Conservation (phyloP, 1,139 yeast species). For the Citeromyces hawaiiensis region DNA sequence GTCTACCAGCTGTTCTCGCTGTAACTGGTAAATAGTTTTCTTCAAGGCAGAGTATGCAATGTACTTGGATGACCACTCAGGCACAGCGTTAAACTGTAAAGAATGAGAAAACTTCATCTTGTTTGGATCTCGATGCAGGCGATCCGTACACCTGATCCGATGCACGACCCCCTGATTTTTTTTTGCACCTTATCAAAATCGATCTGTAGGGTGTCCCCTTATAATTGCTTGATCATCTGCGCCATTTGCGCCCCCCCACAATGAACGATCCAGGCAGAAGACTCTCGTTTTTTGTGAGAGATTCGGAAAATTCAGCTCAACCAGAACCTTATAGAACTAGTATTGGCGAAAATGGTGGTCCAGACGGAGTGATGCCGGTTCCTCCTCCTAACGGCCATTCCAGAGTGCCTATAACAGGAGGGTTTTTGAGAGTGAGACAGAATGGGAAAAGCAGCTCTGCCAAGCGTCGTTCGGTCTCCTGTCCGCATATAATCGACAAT, state of each 20-base stretch:
- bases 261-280: not conserved
- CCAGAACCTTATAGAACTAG: too few relatives aligned
- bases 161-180: not conserved
- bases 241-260: not conserved
- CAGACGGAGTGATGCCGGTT: not conserved
- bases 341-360: too few relatives aligned
- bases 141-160: not conserved
- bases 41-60: conserved; percentile 54
- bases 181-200: too few relatives aligned
- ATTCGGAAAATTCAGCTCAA: not conserved
- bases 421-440: not conserved
- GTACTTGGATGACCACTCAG: conserved; percentile 65
- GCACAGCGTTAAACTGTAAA: conserved; percentile 66
- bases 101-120: conserved; percentile 75
- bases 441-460: not conserved
- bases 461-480: not conserved
- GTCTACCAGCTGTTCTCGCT: conserved; percentile 23
- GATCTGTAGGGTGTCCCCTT: too few relatives aligned
- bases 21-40: conserved; percentile 39
- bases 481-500: not conserved
- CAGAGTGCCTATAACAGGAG: not conserved
- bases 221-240: not conserved
- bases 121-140: not conserved
- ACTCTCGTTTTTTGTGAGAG: not conserved
- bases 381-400: not conserved